Conservation (phyloP, 495 filamentous ascomycete genomes). For the Penicillium salamii region DNA sequence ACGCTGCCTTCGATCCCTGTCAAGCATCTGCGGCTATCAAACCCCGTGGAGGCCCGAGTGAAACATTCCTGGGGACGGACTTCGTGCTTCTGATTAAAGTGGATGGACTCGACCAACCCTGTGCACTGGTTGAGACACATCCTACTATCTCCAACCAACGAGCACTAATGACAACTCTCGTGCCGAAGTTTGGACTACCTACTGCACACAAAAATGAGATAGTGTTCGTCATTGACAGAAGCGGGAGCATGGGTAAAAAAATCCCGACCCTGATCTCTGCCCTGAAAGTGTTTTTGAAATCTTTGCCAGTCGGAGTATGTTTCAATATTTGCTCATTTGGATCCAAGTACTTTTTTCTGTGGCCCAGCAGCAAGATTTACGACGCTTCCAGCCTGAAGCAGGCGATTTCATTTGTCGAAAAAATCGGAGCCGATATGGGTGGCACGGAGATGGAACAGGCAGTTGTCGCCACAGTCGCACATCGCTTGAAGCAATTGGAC, state of each 20-base stretch:
- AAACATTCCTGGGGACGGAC: slow-evolving; percentile 28
- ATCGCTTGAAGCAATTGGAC: slow-evolving; percentile 48
- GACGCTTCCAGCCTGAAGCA: slow-evolving; percentile 44
- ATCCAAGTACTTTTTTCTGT: slow-evolving; percentile 50
- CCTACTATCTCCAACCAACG: slow-evolving; percentile 56
- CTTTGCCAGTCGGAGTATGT: slow-evolving; percentile 60
- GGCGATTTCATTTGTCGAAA: slow-evolving; percentile 49
- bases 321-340: slow-evolving; percentile 81
- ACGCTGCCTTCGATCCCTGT: slow-evolving; percentile 44
- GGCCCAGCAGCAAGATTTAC: slow-evolving; percentile 55
- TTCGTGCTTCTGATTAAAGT: slow-evolving; percentile 55
- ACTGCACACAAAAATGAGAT: slow-evolving; percentile 57
- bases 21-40: slow-evolving; percentile 59
- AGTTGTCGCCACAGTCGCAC: slow-evolving; percentile 49
- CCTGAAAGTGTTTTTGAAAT: slow-evolving; percentile 66
- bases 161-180: slow-evolving; percentile 64
- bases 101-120: slow-evolving; percentile 53
- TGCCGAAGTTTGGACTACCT: slow-evolving; percentile 61
- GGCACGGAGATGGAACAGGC: slow-evolving; percentile 65
- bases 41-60: background rate
- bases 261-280: slow-evolving; percentile 56
- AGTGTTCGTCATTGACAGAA: slow-evolving; percentile 68
- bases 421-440: slow-evolving; percentile 54
- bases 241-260: slow-evolving; percentile 60
- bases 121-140: slow-evolving; percentile 62